Evolutionary conservation across 2,329 filamentous ascomycete species (phyloP).

Genomic region (Alternaria arbusti): DNA sequence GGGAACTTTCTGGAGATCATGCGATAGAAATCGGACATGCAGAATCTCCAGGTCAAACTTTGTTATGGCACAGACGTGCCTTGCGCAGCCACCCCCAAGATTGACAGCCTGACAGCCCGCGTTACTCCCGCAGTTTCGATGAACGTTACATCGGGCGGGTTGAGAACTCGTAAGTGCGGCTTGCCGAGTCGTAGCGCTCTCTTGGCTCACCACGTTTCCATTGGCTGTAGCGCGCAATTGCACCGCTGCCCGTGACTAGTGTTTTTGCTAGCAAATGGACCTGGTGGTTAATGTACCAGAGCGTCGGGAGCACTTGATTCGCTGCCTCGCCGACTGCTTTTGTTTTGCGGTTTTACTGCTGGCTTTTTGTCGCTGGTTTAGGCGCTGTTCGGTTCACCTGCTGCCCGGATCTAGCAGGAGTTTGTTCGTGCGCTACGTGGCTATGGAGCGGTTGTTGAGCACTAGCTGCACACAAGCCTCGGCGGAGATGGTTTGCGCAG

Average conservation of each 20-base stretch:
- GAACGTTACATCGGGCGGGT: conserved; percentile 16
- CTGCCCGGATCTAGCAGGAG: conserved; percentile 6
- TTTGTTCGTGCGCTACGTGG: conserved; percentile 1
- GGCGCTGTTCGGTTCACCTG: conserved; percentile 12
- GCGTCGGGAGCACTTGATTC: conserved; percentile 18
- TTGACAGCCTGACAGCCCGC: conserved; percentile 12
- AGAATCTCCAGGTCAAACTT: conserved; percentile 4
- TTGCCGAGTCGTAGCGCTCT: conserved; percentile 2
- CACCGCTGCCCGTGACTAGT: conserved; percentile 15
- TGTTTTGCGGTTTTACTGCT: conserved; percentile 5
- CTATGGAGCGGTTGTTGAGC: conserved; percentile 3
- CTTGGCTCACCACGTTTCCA: conserved; percentile 1
- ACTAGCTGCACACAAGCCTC: neutral
- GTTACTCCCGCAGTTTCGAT: conserved; percentile 17
- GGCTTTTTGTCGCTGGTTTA: conserved; percentile 6
- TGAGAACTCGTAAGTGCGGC: conserved; percentile 9
- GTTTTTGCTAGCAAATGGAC: conserved; percentile 9
- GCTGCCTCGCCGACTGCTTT: conserved; percentile 24
- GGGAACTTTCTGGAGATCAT: conserved; percentile 10
- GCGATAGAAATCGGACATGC: conserved; percentile 4
- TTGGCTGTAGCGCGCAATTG: conserved; percentile 24
- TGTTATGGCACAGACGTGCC: conserved; percentile 1
- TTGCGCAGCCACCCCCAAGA: conserved; percentile 11
- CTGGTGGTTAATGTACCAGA: conserved; percentile 19
- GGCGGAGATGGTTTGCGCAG: neutral